These are phyloP conservation scores for Penicillium freii DNA, from an alignment of 2,329 filamentous ascomycete species.

Conservation along the genomic window DNA sequence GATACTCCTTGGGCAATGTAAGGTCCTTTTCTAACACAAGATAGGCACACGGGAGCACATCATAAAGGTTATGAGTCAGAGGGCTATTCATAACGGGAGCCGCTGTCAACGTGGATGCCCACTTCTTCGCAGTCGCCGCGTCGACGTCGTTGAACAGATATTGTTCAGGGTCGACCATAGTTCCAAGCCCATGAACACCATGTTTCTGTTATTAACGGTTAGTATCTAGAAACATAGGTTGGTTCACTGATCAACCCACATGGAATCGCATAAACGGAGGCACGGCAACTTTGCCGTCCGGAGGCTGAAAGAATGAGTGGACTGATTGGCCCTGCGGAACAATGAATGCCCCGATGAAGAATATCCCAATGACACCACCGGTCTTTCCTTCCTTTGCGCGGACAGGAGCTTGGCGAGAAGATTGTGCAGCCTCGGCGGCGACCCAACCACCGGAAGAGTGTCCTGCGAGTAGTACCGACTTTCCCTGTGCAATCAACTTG, in stretches of 20 bases:
- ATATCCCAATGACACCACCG: conserved; percentile 30
- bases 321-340: conserved; percentile 33
- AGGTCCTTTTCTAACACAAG: conserved; percentile 31
- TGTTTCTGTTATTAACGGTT: conserved; percentile 11
- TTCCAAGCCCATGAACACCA: conserved; percentile 23
- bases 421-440: conserved; percentile 32
- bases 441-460: conserved; percentile 38
- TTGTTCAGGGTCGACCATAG: conserved; percentile 23
- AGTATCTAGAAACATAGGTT: neutral
- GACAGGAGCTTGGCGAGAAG: conserved; percentile 26
- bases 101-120: conserved; percentile 26
- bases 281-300: conserved; percentile 20
- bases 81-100: conserved; percentile 26
- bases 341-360: conserved; percentile 33
- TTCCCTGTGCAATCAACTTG: conserved; percentile 18
- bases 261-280: conserved; percentile 32
- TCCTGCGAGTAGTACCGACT: conserved; percentile 30
- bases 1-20: conserved; percentile 32
- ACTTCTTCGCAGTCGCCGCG: conserved; percentile 21
- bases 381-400: conserved; percentile 15
- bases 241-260: conserved; percentile 11
- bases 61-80: conserved; percentile 35
- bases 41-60: conserved; percentile 34
- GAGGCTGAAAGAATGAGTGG: conserved; percentile 31
- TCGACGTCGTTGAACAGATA: conserved; percentile 34